phyloP scores from a whole-genome alignment of 371 early-diverging fungal species.

The Zychaea mexicana region DNA sequence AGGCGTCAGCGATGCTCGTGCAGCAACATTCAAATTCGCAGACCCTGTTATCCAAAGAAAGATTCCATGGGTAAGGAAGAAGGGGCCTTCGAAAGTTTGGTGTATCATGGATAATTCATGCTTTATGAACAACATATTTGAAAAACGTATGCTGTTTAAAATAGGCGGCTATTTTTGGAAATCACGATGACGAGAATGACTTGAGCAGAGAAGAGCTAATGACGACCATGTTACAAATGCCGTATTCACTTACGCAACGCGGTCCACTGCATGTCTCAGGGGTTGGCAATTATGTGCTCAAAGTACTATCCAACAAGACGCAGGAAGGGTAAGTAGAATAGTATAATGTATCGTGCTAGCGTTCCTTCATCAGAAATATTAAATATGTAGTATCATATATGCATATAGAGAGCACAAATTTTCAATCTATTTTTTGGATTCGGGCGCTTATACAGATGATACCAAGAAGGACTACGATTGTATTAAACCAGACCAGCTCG shows the following conservation, averaged over 20 bases:
- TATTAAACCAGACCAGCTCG: constrained; percentile 51
- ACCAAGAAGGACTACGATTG: constrained; percentile 39
- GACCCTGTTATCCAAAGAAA: constrained; percentile 45
- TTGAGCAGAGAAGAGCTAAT: constrained; percentile 52
- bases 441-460: constrained; percentile 42
- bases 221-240: constrained; percentile 44
- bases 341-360: not conserved
- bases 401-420: constrained; percentile 30
- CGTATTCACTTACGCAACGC: constrained; percentile 46
- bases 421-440: constrained; percentile 55
- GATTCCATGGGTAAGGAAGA: constrained; percentile 52
- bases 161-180: constrained; percentile 56
- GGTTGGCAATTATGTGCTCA: constrained; percentile 49
- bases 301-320: constrained; percentile 25
- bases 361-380: not conserved
- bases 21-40: constrained; percentile 52
- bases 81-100: too few species aligned
- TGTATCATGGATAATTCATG: not conserved
- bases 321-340: not conserved
- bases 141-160: not conserved
- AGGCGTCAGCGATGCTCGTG: constrained; percentile 29
- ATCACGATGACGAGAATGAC: constrained; percentile 58
- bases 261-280: constrained; percentile 52
- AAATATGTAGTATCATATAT: not conserved
- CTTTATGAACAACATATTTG: not conserved